Evolutionary conservation across 2,329 filamentous ascomycete genomes (phyloP), one percentile per base, ranked within the genome.

Genomic region (Didymella segeticola): DNA sequence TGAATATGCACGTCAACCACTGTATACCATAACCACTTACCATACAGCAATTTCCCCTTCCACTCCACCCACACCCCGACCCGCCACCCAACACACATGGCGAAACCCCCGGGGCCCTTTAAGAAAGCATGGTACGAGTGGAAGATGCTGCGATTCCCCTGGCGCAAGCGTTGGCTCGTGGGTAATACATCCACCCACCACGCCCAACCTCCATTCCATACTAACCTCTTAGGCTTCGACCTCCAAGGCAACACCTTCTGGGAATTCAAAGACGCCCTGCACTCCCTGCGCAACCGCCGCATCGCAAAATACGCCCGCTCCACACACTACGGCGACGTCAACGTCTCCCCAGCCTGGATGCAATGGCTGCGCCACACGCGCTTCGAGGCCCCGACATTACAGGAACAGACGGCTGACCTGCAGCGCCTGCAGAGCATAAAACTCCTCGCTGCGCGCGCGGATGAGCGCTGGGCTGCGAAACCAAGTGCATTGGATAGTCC

Each of bases 281-380:
- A 84, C 60, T 70, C 81, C 31, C 73, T 77, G 33, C 80, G 84
- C 36, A 77, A 78, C 57, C 80, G 86, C 30, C 78, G 86, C 25
- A 87, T 87, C 15, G 83, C 86, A 51, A 79, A 83, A 61, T 83
- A 82, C 61, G 76, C 75, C 34, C 76, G 76, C 7, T 75, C 76
- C 57, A 80, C 79, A 8, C 83, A 86, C 65, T 81, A 81, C 63
- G 77, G 79, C 50, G 86, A 88, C 65, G 82, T 87, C 33, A 78
- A 86, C 62, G 80, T 88, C 33, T 79, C 81, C 29, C 85, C 85
- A 46, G 83, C 85, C 80, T 88, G 86, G 86, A 83, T 86, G 66
- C 86, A 88, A 75, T 88, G 86, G 86, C 82, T 88, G 22, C 83
- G 86, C 63, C 80, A 87, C 61, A 84, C 85, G 9, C 83, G 86